Base-by-base conservation (phyloP, 1,284 basidiomycete species). In the Cutaneotrichosporon arboriforme region DNA sequence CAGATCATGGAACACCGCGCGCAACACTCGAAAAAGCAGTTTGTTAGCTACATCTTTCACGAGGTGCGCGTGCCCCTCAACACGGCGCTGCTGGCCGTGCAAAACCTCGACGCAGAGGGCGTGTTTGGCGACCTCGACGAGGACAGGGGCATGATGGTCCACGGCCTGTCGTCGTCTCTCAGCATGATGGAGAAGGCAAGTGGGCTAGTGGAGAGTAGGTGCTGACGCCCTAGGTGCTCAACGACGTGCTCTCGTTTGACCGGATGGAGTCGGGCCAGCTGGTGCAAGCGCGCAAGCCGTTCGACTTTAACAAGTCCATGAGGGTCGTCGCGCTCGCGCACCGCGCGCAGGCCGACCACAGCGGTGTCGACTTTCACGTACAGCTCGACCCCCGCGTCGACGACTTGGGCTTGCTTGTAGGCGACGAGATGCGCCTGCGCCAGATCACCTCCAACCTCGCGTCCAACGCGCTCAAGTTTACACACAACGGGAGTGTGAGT, bases 41-140 rank as follows among this genome's bases (percentile, higher is more conserved):
- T 91, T 41, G 90, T 88, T 21, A 86, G 85, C 44, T 87, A 87
- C 69, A 85, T 73, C 61, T 74, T 74, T 50, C 72, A 74, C 57
- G 70, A 89, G 78, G 89, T 90, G 68, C 84, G 90, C 60, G 90
- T 94, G 42, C 90, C 91, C 17, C 78, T 94, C 57, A 93, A 94
- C 67, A 92, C 89, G 33, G 90, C 90, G 1, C 76, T 91, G 13
- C 78, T 93, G 33, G 90, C 90, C 0, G 84, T 91, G 9, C 90
- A 93, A 74, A 93, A 94, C 66, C 85, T 93, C 79, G 84, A 86
- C 56, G 88, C 87, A 1, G 82, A 75, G 53, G 60, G 68, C 26
- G 67, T 74, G 2, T 76, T 74, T 57, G 58, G 62, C n/a, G 54
- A 61, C 8, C 39, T 70, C 14, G 59, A 59, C 20, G 54, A 59